Conservation (phyloP, 1,284 basidiomycete species). For the Violaceomyces palustris region DNA sequence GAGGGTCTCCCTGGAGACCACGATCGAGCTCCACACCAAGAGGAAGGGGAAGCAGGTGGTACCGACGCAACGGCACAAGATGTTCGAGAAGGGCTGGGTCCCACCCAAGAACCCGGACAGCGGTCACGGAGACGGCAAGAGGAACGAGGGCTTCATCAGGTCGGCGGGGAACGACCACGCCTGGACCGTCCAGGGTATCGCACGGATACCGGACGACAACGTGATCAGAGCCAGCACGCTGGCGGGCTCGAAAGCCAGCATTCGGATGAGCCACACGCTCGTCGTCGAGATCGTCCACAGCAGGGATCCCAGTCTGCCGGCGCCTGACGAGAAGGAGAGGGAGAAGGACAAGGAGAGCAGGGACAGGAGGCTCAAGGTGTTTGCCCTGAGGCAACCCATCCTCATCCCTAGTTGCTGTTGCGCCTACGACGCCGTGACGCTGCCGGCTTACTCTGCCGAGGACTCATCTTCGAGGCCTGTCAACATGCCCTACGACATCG, state of each 20-base stretch:
- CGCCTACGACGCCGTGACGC: slow-evolving; percentile 49
- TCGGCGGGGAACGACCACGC: slow-evolving; percentile 37
- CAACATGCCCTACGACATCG: slow-evolving; percentile 39
- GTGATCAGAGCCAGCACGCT: slow-evolving; percentile 45
- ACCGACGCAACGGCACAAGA: slow-evolving; percentile 44
- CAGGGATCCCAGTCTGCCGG: slow-evolving; percentile 18
- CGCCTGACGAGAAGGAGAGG: slow-evolving; percentile 21
- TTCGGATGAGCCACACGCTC: slow-evolving; percentile 46
- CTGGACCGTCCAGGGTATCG: slow-evolving; percentile 50
- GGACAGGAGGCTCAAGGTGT: slow-evolving; percentile 46
- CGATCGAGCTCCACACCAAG: slow-evolving; percentile 43
- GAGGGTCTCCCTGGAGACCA: slow-evolving; percentile 47
- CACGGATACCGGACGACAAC: slow-evolving; percentile 51
- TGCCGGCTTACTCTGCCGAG: slow-evolving; percentile 41
- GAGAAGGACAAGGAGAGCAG: neutral
- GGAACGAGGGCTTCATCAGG: slow-evolving; percentile 42
- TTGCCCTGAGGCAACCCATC: slow-evolving; percentile 48
- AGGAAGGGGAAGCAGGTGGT: slow-evolving; percentile 42
- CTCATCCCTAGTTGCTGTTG: slow-evolving; percentile 48
- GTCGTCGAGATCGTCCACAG: slow-evolving; percentile 51
- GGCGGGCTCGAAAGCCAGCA: slow-evolving; percentile 33
- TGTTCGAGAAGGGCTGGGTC: slow-evolving; percentile 50
- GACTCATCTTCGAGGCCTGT: slow-evolving; percentile 13
- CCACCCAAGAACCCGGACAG: slow-evolving; percentile 41
- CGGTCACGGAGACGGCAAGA: slow-evolving; percentile 43